Base-by-base conservation (phyloP, 306 rosid genomes). In the Aeschynomene evenia region DNA sequence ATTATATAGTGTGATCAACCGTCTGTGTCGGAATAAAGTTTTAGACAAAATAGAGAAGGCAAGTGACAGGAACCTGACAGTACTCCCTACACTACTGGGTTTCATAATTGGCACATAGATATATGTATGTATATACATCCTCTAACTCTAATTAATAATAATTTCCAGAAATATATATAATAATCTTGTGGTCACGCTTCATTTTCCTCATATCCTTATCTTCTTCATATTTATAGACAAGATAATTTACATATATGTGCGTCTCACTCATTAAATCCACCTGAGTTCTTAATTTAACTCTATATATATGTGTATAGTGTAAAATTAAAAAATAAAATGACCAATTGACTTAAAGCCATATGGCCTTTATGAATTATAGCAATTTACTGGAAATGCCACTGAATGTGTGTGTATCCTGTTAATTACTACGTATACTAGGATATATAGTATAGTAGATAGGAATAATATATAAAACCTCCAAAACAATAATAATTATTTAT, bases 171-270 rank as follows among this genome's bases (percentile, higher is more conserved):
- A 76, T 79, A 75, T 72, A 67, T 68, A 45, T 53, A 67, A 67
- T 43, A 68, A 65, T 68, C 74, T 64, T 74, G 82, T 77, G 77
- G 87, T 71, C 85, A 69, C 23, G 63, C 68, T 78, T 82, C 78
- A 80, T 72, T 76, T 81, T 59, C 57, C 18, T 70, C 53, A 33
- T 46, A 74, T 78, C 61, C 73, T 72, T 83, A 85, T 83, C 83
- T 75, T 75, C 57, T 57, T 20, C n/a, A 50, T 19, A 46, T 6
- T 7, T 9, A 40, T 31, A 61, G 22, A 33, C 50, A 50, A 72
- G 18, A 28, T 26, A 20, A 21, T 46, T n/a, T 22, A 62, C 51
- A 80, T 63, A 72, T 63, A 80, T 63, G 69, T 63, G 33, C 16
- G 58, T 46, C 51, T 78, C 82, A 79, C 84, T 36, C 63, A 7